Base-by-base conservation (phyloP, 148 eudicot genomes). In the Dysphania ambrosioides region DNA sequence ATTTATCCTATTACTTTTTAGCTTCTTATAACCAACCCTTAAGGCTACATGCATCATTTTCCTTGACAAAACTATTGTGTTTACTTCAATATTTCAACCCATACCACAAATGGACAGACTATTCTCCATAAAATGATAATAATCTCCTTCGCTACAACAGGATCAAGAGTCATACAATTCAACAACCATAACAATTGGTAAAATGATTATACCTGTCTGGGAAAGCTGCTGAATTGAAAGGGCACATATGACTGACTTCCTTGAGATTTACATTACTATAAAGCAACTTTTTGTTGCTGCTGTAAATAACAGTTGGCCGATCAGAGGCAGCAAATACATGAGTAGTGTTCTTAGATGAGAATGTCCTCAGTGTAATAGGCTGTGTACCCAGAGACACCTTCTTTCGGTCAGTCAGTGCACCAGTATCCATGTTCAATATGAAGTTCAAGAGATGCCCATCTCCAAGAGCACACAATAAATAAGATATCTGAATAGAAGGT, bases 241-340 rank as follows among this genome's bases (percentile, higher is more conserved):
- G 98, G 87, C 98, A 95, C 98, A 95, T 92, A 74, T 95, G 89
- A 79, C 97, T 88, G 72, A 95, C 98, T 90, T 95, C 97, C 87
- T 95, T 95, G 36, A 95, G 86, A 80, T 95, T 95, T 55, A 95
- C 97, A 77, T 95, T 95, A 83, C 98, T 95, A 82, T 95, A 95
- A 29, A 95, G 90, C 63, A 95, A 78, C 76, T 95, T 95, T 85
- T 95, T 95, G 86, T 95, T 95, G 77, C 98, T 95, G 86, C 97
- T 95, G 85, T 95, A 95, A 65, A 95, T 95, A 30, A 95, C 98
- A 78, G 98, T 92, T 34, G 98, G 98, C 53, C 98, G 87, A 82
- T 95, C 98, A 32, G 98, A 95, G 55, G 98, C 96, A 74, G 98
- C 98, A 84, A 95, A 95, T n/a, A 95, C 98, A 73, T 95, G 98